Evolutionary conservation across 192 early-diverging fungal genomes (phyloP), one percentile per base, ranked within the genome.

Genomic region (Chytriomyces confervae): DNA sequence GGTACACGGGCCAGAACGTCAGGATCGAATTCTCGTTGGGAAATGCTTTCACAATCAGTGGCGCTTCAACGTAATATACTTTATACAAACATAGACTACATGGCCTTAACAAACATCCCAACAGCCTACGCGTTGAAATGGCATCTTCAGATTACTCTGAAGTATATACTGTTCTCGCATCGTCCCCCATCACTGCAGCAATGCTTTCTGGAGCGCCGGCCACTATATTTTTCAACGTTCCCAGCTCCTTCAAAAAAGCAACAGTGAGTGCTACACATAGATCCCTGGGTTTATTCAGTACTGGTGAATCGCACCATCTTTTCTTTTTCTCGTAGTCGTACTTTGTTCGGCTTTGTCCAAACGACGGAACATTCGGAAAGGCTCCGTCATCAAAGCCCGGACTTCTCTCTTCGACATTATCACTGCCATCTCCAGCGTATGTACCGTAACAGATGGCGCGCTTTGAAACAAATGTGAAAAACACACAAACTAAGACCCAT

Each of bases 1-100:
- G 72, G 72, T 61, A 44, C 61, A 62, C 72, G 3, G 72, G 72
- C 29, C 53, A 36, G 60, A 74, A 74, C 46, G 72, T 43, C 62
- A 18, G 11, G 20, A 11, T n/a, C 63, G 23, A 74, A 62, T 45
- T 74, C 50, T 44, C 10, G 43, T 45, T 60, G 61, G 24, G 72
- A 36, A 62, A 18, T 13, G n/a, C 60, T 23, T 44, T 74, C 62
- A 6, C 8, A 7, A 9, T 9, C 27, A 44, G 57, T 53, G 36
- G 53, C 13, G 20, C 53, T n/a, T 27, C 16, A 43, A 47, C 72
- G 72, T 74, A 23, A n/a, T 45, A 6, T 18, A 24, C 20, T 57
- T 57, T 57, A 20, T 13, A 20, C 53, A 57, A n/a, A 57, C 13
- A 3, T 36, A 1, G 36, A 36, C 18, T 16, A 4, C 4, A 57